These are phyloP conservation scores for Sphagnurus paluster DNA, from an alignment of 1,284 basidiomycete genomes.

Conservation along the genomic window DNA sequence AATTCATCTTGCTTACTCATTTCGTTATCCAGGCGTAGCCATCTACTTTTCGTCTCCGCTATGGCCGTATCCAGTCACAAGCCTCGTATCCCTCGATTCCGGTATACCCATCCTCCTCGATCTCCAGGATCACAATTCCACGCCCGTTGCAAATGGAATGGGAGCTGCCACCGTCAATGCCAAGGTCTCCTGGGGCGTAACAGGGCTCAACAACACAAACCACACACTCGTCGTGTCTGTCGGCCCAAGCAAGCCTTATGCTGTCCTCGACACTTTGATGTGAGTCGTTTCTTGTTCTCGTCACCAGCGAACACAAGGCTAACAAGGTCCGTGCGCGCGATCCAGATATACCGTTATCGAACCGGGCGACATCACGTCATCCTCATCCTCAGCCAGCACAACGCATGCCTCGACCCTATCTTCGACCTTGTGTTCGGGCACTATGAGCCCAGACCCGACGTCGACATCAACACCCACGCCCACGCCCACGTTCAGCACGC, in stretches of 20 bases:
- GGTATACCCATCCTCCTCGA: conserved; percentile 29
- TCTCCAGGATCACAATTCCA: conserved; percentile 32
- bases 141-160: conserved; percentile 19
- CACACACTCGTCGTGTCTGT: conserved; percentile 34
- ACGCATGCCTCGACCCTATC: neutral
- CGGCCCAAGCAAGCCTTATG: conserved; percentile 29
- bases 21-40: conserved; percentile 32
- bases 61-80: conserved; percentile 39
- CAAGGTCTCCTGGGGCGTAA: conserved; percentile 26
- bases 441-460: too few species aligned
- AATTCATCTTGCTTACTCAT: conserved; percentile 2
- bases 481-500: neutral
- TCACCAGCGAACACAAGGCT: too few species aligned
- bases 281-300: conserved; percentile 17
- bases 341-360: neutral
- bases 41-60: conserved; percentile 38
- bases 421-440: too few species aligned
- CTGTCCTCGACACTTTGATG: conserved; percentile 36
- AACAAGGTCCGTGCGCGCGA: too few species aligned
- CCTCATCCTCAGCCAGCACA: neutral
- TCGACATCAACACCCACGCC: neutral
- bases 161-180: conserved; percentile 34
- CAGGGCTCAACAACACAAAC: conserved; percentile 28
- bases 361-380: neutral
- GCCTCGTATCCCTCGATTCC: conserved; percentile 33